Conservation (phyloP, 306 rosid genomes). For the Cicer chorassanicum region DNA sequence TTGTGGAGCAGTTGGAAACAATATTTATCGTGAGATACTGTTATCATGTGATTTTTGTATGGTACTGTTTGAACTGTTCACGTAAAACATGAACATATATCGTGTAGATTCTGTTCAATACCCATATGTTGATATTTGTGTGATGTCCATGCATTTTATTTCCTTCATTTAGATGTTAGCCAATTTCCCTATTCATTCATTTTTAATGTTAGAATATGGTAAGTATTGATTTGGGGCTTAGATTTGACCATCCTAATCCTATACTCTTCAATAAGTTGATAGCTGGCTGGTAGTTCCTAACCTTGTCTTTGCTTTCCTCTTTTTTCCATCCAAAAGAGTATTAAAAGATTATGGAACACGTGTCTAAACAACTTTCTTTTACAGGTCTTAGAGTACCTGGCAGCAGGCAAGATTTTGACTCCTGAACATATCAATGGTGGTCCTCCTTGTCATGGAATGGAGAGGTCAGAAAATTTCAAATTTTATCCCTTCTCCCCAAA, state of each 20-base stretch:
- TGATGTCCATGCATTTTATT: conserved; percentile 24
- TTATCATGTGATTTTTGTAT: conserved; percentile 10
- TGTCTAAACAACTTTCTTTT: conserved; percentile 39
- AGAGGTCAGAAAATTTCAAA: conserved; percentile 69
- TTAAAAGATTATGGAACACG: conserved; percentile 19
- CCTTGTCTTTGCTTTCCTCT: conserved; percentile 8
- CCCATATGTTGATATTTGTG: conserved; percentile 9
- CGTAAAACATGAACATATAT: conserved; percentile 8
- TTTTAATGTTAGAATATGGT: conserved; percentile 12
- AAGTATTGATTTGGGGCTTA: conserved; percentile 24
- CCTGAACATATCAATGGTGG: conserved; percentile 78
- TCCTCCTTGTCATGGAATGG: conserved; percentile 95
- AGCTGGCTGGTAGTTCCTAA: conserved; percentile 23
- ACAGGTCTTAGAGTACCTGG: conserved; percentile 88
- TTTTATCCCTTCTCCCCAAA: neutral
- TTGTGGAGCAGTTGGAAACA: conserved; percentile 17
- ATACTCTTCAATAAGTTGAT: conserved; percentile 10
- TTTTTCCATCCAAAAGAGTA: neutral
- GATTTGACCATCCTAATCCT: conserved; percentile 18
- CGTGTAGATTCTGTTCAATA: conserved; percentile 18
- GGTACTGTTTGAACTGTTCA: conserved; percentile 7
- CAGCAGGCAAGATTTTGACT: conserved; percentile 76
- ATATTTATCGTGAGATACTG: conserved; percentile 11
- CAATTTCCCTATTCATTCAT: conserved; percentile 15
- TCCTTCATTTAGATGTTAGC: conserved; percentile 28